phyloP scores from a whole-genome alignment of 306 rosid species.

The Rosa chinensis region DNA sequence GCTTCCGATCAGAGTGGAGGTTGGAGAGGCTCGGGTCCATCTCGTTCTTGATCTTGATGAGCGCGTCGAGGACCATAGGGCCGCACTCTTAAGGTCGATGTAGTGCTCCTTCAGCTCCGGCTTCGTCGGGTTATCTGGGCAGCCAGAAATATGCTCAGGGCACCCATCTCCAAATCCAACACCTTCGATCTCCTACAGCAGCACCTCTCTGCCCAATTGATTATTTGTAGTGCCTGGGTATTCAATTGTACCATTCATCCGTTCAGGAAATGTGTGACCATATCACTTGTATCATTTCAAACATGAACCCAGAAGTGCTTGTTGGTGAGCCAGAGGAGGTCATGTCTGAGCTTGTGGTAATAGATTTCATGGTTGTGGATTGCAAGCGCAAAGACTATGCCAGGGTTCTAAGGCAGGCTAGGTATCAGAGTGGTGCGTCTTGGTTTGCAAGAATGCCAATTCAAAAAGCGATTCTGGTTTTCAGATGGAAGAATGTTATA shows the following conservation, averaged over 20 bases:
- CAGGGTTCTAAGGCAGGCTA: slow-evolving; percentile 58
- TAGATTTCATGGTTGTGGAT: slow-evolving; percentile 85
- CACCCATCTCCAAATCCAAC: too few relatives aligned
- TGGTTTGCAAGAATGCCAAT: slow-evolving; percentile 73
- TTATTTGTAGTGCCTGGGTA: too few relatives aligned
- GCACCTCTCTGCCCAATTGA: too few relatives aligned
- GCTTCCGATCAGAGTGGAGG: too few relatives aligned
- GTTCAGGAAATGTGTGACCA: too few relatives aligned
- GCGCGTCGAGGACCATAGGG: slow-evolving; percentile 95
- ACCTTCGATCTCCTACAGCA: too few relatives aligned
- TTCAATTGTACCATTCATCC: too few relatives aligned
- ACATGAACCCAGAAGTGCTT: slow-evolving; percentile 48
- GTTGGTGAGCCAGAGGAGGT: slow-evolving; percentile 77
- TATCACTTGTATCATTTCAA: too few relatives aligned
- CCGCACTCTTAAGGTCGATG: slow-evolving; percentile 93
- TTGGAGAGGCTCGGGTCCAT: slow-evolving; percentile 66
- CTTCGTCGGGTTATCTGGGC: slow-evolving; percentile 62
- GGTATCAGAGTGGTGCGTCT: slow-evolving; percentile 60
- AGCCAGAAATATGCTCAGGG: too few relatives aligned
- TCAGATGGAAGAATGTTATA: slow-evolving; percentile 57
- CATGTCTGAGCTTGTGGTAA: slow-evolving; percentile 49
- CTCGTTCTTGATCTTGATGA: slow-evolving; percentile 92
- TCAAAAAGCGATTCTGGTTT: slow-evolving; percentile 42
- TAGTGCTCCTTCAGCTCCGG: slow-evolving; percentile 71
- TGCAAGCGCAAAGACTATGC: slow-evolving; percentile 50